phyloP scores from a whole-genome alignment of 2,329 filamentous ascomycete genomes.

The Simplicillium sp. region DNA sequence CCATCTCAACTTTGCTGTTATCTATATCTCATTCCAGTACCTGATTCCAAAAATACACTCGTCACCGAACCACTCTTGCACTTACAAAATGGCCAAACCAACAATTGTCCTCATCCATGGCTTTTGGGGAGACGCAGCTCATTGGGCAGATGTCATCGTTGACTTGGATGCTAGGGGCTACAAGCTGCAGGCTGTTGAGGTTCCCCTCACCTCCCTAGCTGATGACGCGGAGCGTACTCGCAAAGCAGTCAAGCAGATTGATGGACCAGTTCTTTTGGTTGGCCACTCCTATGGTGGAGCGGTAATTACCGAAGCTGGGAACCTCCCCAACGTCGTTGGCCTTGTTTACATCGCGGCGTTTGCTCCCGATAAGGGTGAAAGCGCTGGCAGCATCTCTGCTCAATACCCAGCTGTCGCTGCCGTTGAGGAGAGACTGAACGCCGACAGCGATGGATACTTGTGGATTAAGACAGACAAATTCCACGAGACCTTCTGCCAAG shows the following conservation, averaged over 20 bases:
- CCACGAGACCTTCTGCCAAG: constrained; percentile 3
- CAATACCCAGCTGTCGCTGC: constrained; percentile 4
- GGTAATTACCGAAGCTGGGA: constrained; percentile 3
- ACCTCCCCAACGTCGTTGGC: constrained; percentile 1
- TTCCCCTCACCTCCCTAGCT: constrained; percentile 4
- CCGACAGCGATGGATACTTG: constrained; percentile 3
- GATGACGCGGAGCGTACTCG: constrained; percentile 3
- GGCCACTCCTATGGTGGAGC: constrained; percentile 5
- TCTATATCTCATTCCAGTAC: too few species aligned
- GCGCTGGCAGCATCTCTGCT: constrained; percentile 3
- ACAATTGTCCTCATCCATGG: constrained; percentile 4
- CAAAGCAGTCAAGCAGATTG: neutral
- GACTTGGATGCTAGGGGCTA: neutral
- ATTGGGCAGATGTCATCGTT: constrained; percentile 4
- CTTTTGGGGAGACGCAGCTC: constrained; percentile 5
- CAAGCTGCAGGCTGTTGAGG: constrained; percentile 1
- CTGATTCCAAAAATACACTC: too few species aligned
- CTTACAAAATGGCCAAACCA: neutral
- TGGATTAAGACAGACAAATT: constrained; percentile 3
- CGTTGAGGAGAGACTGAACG: neutral
- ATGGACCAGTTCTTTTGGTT: constrained; percentile 1
- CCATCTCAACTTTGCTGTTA: too few species aligned
- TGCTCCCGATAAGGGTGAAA: constrained; percentile 4
- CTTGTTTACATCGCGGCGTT: constrained; percentile 4
- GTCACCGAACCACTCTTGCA: neutral